Evolutionary conservation across 2,329 filamentous ascomycete species (phyloP).

Genomic region (Mollisia scopiformis): DNA sequence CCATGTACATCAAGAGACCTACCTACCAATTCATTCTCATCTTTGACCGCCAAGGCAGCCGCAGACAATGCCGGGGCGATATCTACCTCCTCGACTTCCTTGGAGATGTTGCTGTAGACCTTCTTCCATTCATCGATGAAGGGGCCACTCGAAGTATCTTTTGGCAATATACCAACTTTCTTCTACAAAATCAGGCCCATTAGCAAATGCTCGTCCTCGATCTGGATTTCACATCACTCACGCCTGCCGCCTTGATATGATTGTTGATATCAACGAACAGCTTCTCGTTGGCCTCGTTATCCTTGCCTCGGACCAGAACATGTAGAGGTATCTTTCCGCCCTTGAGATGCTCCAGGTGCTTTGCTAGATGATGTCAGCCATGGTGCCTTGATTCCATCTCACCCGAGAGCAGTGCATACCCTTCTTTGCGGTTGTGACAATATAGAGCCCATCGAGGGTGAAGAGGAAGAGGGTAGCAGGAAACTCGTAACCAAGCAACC

Average conservation of each 20-base stretch:
- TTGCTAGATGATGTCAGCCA: conserved; percentile 61
- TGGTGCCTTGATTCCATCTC: conserved; percentile 11
- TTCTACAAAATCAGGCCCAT: conserved; percentile 55
- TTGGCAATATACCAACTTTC: conserved; percentile 85
- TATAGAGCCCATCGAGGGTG: conserved; percentile 84
- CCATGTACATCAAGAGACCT: not conserved
- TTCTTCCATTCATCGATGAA: conserved; percentile 98
- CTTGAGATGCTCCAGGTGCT: conserved; percentile 90
- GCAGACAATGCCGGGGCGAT: conserved; percentile 80
- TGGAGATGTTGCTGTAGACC: conserved; percentile 73
- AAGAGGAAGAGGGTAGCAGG: conserved; percentile 93
- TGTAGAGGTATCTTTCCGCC: conserved; percentile 92
- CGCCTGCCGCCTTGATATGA: conserved; percentile 83
- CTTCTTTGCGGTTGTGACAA: conserved; percentile 97
- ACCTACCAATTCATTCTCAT: conserved; percentile 81
- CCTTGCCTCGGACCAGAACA: conserved; percentile 88
- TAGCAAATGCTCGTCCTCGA: not conserved
- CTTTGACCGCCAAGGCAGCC: conserved; percentile 87
- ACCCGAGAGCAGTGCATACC: conserved; percentile 52
- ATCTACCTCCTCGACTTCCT: conserved; percentile 88
- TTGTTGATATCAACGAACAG: conserved; percentile 84
- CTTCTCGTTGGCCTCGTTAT: conserved; percentile 88
- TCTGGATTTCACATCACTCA: conserved; percentile 49
- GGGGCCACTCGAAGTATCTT: conserved; percentile 82
- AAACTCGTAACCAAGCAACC: conserved; percentile 98